Evolutionary conservation across 106 monocot genomes (phyloP), one percentile per base, ranked within the genome.

Genomic region (Apostasia shenzhenica): DNA sequence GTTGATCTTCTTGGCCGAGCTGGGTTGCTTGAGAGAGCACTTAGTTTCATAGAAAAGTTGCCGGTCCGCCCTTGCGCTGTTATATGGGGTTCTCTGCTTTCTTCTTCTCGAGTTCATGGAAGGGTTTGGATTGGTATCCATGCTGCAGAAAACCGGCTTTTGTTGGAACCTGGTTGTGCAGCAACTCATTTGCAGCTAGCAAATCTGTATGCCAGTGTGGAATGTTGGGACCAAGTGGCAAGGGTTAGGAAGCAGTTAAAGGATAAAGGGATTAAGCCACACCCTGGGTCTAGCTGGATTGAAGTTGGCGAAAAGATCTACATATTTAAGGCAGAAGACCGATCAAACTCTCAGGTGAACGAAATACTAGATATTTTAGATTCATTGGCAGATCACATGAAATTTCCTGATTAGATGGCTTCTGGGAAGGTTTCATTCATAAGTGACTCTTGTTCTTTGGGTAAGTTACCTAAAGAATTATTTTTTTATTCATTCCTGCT

Each of bases 271-370:
- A 42, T 85, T 10, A 78, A 81, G 48, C 75, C 81, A 52, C 72
- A 47, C 62, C 74, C 81, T 6, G 85, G 81, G 48, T 85, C 65
- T 49, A 85, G 85, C 54, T 85, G 85, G 85, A 78, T 85, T 63
- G 85, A 85, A 67, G 78, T 85, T 40, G 85, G 77, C 5, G 72
- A 75, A 43, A 68, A 68, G 57, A 75, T 85, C 8, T 75, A 78
- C 53, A 67, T 51, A 2, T 85, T 85, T 48, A 81, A 59, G 59
- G 70, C 78, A 63, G 78, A 85, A 72, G 78, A 85, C 41, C 55
- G 69, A 63, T 72, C 75, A 71, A 75, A 72, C n/a, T 48, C 6
- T 3, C 54, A 80, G 45, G 2, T 68, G n/a, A 69, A 65, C 53
- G 75, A 75, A 5, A 72, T 85, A 45, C 67, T 85, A 26, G 14